Evolutionary conservation across 2,329 filamentous ascomycete species (phyloP).

Genomic region (Parasarocladium wereldwijsianum): DNA sequence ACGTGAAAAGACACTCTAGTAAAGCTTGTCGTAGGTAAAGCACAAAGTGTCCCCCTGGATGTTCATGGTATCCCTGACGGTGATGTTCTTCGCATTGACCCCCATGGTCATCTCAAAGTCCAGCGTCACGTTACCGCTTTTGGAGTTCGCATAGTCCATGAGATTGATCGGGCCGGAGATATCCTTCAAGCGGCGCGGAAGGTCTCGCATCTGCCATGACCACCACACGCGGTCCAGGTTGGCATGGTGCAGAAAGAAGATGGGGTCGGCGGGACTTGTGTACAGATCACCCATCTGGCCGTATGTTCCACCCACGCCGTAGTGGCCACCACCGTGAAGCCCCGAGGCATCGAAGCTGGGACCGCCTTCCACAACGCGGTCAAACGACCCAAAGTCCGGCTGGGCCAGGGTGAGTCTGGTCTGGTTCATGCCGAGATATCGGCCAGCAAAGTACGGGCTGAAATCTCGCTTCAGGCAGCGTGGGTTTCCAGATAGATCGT

Average conservation of each 20-base stretch:
- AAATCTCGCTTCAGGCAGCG: neutral
- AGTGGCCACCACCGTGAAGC: constrained; percentile 4
- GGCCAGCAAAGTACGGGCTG: neutral
- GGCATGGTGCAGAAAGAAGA: constrained; percentile 10
- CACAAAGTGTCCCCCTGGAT: constrained; percentile 2
- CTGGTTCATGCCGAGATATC: constrained; percentile 1
- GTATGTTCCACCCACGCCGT: constrained; percentile 5
- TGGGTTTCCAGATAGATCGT: constrained; percentile 1
- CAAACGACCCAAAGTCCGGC: neutral
- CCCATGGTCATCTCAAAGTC: constrained; percentile 4
- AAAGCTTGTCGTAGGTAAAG: constrained; percentile 4
- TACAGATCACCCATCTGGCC: constrained; percentile 6
- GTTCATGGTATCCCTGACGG: constrained; percentile 2
- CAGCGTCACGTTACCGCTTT: constrained; percentile 3
- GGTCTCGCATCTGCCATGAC: constrained; percentile 8
- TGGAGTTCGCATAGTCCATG: constrained; percentile 1
- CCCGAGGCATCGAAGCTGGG: constrained; percentile 1
- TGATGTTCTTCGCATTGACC: constrained; percentile 3
- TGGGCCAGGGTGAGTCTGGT: neutral
- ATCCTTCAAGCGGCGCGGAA: constrained; percentile 3
- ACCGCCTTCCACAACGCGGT: neutral
- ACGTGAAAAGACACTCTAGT: constrained; percentile 3
- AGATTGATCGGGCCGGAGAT: constrained; percentile 3
- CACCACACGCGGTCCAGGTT: constrained; percentile 10
- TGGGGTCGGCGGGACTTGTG: constrained; percentile 7